Percentiles rank a stretch among this genome's conserved stretches.
These are phyloP conservation scores for Neoboletus brunneissimus DNA, from an alignment of 768 basidiomycete genomes.

Conservation along the genomic window DNA sequence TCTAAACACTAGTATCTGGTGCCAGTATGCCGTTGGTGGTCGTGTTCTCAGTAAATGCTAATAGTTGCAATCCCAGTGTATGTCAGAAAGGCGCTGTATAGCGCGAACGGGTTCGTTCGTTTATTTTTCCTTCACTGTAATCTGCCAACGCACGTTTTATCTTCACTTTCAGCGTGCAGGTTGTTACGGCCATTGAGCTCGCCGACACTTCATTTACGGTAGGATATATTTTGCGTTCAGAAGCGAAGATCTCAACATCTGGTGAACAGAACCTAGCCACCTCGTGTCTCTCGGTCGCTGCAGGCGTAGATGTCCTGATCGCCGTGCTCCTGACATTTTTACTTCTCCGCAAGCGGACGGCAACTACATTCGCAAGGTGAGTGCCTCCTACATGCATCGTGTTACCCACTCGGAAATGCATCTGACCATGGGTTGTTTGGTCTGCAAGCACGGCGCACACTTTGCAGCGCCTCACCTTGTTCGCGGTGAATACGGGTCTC, in stretches of 20 bases:
- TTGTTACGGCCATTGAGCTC: background rate
- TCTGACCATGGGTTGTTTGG: background rate
- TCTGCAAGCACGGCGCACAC: slow-evolving; percentile 1
- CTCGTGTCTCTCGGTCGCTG: background rate
- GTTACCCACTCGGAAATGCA: background rate
- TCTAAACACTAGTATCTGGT: background rate
- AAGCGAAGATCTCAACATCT: background rate
- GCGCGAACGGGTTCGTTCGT: background rate
- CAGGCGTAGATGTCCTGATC: slow-evolving; percentile 6
- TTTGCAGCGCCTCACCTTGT: slow-evolving; percentile 9
- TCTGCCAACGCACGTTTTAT: background rate
- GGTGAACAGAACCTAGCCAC: background rate
- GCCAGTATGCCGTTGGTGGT: background rate
- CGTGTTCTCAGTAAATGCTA: background rate
- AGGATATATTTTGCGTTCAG: background rate
- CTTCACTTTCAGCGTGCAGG: background rate
- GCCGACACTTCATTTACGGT: background rate
- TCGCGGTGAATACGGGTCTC: slow-evolving; percentile 31
- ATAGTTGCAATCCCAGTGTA: background rate
- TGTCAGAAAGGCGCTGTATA: background rate
- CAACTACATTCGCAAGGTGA: background rate
- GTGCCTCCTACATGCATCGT: no score
- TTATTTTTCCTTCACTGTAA: background rate
- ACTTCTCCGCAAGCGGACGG: background rate
- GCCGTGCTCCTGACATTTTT: background rate